A percentile compares a stretch with the other conserved stretches of the same genome.
These are phyloP conservation scores for Suhomyces guaymorum DNA, from an alignment of 1,139 yeast species.

Conservation along the genomic window DNA sequence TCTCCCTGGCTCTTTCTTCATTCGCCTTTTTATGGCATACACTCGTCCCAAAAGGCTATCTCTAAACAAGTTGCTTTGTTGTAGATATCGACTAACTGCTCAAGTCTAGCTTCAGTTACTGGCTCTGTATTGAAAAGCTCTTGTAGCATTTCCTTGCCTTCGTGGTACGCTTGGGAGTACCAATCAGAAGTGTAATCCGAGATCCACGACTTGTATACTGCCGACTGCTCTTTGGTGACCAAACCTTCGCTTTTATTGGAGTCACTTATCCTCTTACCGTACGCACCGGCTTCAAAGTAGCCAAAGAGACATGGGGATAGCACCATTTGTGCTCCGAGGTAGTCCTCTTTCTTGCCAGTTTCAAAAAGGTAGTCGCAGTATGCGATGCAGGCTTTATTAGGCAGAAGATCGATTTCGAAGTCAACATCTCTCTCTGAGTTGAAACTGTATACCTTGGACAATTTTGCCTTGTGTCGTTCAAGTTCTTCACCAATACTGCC, in stretches of 20 bases:
- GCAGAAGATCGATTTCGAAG: slow-evolving; percentile 38
- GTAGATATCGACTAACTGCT: slow-evolving; percentile 58
- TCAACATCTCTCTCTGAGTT: slow-evolving; percentile 47
- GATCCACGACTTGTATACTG: slow-evolving; percentile 59
- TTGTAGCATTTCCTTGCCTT: slow-evolving; percentile 53
- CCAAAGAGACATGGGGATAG: slow-evolving; percentile 80
- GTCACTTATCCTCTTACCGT: slow-evolving; percentile 20
- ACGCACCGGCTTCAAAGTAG: slow-evolving; percentile 54
- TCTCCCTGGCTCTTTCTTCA: background rate
- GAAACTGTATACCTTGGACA: slow-evolving; percentile 46
- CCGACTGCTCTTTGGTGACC: slow-evolving; percentile 17
- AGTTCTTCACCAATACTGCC: slow-evolving; percentile 57
- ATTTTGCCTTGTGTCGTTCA: slow-evolving; percentile 53
- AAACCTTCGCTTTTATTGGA: slow-evolving; percentile 14
- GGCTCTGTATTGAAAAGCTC: slow-evolving; percentile 30
- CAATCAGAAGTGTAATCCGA: slow-evolving; percentile 59
- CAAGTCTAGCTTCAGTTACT: slow-evolving; percentile 41
- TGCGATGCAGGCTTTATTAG: slow-evolving; percentile 56
- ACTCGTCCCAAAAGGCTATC: slow-evolving; percentile 62
- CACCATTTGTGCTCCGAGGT: slow-evolving; percentile 66
- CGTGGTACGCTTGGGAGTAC: slow-evolving; percentile 52
- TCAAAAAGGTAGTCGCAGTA: slow-evolving; percentile 63
- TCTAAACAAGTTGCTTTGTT: slow-evolving; percentile 61
- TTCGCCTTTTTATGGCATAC: slow-evolving; percentile 7
- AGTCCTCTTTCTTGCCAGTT: slow-evolving; percentile 55